Evolutionary conservation across 208 protist genomes (phyloP).

Genomic region (Trypanosoma brucei): DNA sequence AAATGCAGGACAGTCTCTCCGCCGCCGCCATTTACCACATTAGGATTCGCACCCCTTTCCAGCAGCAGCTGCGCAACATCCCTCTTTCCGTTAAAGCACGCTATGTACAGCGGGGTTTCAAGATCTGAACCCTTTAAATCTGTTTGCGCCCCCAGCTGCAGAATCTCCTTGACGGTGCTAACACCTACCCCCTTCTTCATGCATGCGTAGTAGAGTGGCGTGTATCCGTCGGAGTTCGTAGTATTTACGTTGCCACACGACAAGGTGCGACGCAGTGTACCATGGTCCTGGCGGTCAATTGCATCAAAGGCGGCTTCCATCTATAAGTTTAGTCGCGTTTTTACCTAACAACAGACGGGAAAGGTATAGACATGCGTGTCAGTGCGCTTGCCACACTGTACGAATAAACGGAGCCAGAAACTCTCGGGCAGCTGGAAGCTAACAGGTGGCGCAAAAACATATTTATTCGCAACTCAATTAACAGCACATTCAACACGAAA

Average conservation of each 20-base stretch:
- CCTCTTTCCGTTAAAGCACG: constrained; percentile 61
- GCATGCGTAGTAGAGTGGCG: constrained; percentile 78
- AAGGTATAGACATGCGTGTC: no score
- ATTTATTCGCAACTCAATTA: no score
- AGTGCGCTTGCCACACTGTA: no score
- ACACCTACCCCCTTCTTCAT: constrained; percentile 65
- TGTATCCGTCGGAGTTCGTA: constrained; percentile 50
- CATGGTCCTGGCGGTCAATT: constrained; percentile 10
- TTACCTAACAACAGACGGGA: no score
- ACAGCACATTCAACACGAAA: background rate
- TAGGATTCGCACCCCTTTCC: constrained; percentile 51
- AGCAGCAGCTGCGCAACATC: constrained; percentile 65
- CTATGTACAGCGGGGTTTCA: constrained; percentile 83
- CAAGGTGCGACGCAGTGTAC: background rate
- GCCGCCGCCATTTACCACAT: constrained; percentile 42
- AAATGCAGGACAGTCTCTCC: constrained; percentile 77
- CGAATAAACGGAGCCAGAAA: no score
- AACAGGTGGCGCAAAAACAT: no score
- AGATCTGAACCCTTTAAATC: constrained; percentile 48
- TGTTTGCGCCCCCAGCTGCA: constrained; percentile 56
- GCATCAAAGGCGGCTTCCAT: constrained; percentile 12
- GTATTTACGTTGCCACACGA: constrained; percentile 17
- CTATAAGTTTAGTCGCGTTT: background rate
- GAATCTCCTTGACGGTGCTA: constrained; percentile 39
- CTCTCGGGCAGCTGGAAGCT: no score